Evolutionary conservation across 2,329 filamentous ascomycete species (phyloP), one percentile per base, ranked within the genome.

Genomic region (Sordariomycetes sp.): DNA sequence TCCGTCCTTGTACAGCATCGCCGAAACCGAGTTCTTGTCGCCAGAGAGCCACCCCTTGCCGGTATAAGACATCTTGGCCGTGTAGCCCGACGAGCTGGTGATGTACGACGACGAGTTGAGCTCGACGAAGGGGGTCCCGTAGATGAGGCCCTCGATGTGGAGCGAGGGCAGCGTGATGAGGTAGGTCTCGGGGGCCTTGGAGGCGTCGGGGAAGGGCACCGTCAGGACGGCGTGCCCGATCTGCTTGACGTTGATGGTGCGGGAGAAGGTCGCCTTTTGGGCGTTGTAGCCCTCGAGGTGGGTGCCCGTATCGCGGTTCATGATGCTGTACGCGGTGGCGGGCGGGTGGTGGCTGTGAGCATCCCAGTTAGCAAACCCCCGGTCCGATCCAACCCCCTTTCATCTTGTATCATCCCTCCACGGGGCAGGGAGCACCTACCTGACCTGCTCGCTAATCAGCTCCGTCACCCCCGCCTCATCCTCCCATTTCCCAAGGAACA

Each of bases 1-100:
- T 74, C 83, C 72, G 70, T 88, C 82, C 17, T 76, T 79, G 72
- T 87, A 90, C 58, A 97, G 69, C 25, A 77, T 77, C 15, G 90
- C 92, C 13, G 77, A 82, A 68, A 97, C 90, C 58, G 80, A 87
- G 74, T 97, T 97, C 76, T 96, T 96, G 78, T 95, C 95, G 62
- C 92, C 94, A 52, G 87, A 90, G 10, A 99, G 72, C 92, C 92
- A 99, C 59, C 92, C 92, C 69, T 90, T 92, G 65, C 92, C 91
- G 60, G 84, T 87, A 75, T 96, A 99, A 68, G 96, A 90, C 65
- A 97, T 88, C 74, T 90, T 91, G 62, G 89, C 82, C 4, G 90
- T 87, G 74, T 86, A 96, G 56, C 94, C 92, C 2, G 85, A 87
- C 25, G 87, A 94, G 62, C 89, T 94, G 58, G 84, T 82, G 65